phyloP scores from a whole-genome alignment of 2,329 filamentous ascomycete species.

The Fusarium gaditjirri region DNA sequence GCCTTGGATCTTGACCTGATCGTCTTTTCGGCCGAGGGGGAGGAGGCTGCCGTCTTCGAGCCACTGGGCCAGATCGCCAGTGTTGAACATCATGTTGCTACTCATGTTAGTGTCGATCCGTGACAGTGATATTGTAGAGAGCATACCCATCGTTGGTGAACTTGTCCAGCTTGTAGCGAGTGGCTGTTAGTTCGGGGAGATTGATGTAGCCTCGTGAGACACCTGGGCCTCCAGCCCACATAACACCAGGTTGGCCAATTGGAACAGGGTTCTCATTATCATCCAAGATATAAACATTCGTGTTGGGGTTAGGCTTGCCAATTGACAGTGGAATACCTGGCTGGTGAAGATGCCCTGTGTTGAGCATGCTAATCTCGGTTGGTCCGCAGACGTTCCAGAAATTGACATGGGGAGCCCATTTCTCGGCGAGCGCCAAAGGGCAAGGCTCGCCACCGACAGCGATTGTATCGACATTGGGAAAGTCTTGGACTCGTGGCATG shows the following conservation, averaged over 20 bases:
- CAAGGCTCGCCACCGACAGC: constrained; percentile 32
- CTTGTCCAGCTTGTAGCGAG: constrained; percentile 40
- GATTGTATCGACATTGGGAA: constrained; percentile 27
- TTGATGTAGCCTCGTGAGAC: constrained; percentile 29
- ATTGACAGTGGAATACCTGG: constrained; percentile 15
- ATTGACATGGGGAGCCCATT: constrained; percentile 29
- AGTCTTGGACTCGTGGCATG: constrained; percentile 19
- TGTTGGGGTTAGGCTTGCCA: constrained; percentile 60
- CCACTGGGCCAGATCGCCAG: constrained; percentile 27
- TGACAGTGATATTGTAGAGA: accelerated
- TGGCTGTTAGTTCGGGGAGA: constrained; percentile 1
- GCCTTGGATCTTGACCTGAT: constrained; percentile 31
- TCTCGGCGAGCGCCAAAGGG: constrained; percentile 20
- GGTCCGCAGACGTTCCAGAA: constrained; percentile 35
- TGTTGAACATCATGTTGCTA: constrained; percentile 49
- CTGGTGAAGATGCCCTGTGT: constrained; percentile 26
- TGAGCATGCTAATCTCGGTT: constrained; percentile 33
- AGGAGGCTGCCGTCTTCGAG: constrained; percentile 26
- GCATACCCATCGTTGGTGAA: constrained; percentile 21
- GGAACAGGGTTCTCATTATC: constrained; percentile 56
- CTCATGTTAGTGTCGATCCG: neutral
- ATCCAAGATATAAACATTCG: constrained; percentile 62
- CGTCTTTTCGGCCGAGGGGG: constrained; percentile 32
- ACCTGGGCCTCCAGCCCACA: constrained; percentile 60
- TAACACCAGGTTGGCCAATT: constrained; percentile 60